Conservation (phyloP, 176 grass and related monocot species). For the Guadua angustifolia region DNA sequence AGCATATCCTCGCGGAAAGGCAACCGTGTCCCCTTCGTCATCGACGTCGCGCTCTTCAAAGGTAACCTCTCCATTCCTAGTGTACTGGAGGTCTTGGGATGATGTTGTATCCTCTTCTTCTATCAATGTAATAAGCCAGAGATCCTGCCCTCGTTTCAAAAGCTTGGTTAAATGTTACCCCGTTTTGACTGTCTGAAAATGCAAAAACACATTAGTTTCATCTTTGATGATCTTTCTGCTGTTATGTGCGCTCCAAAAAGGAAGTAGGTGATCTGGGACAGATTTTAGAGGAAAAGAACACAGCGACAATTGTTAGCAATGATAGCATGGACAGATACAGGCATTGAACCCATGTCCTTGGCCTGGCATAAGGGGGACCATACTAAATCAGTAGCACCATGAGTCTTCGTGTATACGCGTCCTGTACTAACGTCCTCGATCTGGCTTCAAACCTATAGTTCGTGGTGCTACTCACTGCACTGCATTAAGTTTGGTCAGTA, state of each 20-base stretch:
- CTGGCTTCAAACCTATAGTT: background rate
- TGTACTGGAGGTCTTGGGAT: too few species aligned
- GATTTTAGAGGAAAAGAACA: background rate
- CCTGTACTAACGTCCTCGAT: background rate
- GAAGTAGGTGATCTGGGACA: background rate
- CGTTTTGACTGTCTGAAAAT: background rate
- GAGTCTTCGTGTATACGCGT: background rate
- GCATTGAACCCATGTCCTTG: slow-evolving; percentile 10
- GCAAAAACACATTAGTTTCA: background rate
- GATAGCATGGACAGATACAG: background rate
- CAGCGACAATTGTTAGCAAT: background rate
- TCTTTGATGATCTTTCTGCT: background rate
- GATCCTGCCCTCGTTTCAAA: background rate
- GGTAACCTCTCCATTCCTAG: too few species aligned
- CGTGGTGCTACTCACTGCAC: background rate
- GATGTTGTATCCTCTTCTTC: too few species aligned
- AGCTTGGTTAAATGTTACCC: background rate
- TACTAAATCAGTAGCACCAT: background rate
- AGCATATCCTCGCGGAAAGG: too few species aligned
- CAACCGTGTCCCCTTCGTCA: too few species aligned
- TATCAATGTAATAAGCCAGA: too few species aligned
- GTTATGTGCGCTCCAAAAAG: background rate
- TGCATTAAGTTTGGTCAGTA: slow-evolving; percentile 13
- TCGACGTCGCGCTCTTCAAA: too few species aligned
- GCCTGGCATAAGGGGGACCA: slow-evolving; percentile 20